A percentile compares a stretch with the other conserved stretches of the same genome.
phyloP scores from a whole-genome alignment of 495 filamentous ascomycete genomes.

The Neurospora sp. region DNA sequence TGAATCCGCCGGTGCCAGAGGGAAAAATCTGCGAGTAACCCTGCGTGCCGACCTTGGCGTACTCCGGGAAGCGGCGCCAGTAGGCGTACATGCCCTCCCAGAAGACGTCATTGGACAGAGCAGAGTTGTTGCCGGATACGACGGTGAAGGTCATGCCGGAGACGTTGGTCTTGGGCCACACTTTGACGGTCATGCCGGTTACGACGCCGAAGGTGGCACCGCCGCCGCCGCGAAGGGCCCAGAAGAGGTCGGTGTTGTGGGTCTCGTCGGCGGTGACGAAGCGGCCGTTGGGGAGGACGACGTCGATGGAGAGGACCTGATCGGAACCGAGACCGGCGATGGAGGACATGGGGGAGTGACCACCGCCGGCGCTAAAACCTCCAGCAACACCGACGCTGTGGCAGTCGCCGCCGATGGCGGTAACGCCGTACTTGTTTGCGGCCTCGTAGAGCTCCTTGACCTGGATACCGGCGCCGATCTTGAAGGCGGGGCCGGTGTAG shows the following conservation, averaged over 20 bases:
- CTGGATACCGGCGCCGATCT: constrained; percentile 48
- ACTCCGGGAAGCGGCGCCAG: constrained; percentile 29
- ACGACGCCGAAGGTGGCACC: constrained; percentile 41
- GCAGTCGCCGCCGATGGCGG: constrained; percentile 41
- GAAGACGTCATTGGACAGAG: constrained; percentile 33
- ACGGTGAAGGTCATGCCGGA: constrained; percentile 26
- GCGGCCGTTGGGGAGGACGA: constrained; percentile 40
- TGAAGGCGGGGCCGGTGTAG: constrained; percentile 42
- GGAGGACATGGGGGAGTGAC: constrained; percentile 30
- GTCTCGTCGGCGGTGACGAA: constrained; percentile 39
- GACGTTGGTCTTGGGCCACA: constrained; percentile 29
- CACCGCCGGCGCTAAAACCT: constrained; percentile 34
- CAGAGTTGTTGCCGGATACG: constrained; percentile 18
- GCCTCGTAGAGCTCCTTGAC: constrained; percentile 40
- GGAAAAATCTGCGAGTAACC: constrained; percentile 30
- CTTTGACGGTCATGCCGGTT: constrained; percentile 38
- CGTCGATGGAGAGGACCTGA: constrained; percentile 33
- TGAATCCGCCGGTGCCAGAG: constrained; percentile 2
- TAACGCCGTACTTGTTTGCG: constrained; percentile 35
- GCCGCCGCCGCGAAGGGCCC: constrained; percentile 21
- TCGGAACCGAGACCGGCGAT: constrained; percentile 39
- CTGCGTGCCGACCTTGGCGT: constrained; percentile 38
- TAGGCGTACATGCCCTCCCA: constrained; percentile 41
- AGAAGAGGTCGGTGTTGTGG: constrained; percentile 44
- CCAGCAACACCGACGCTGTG: constrained; percentile 26